Percentiles rank a stretch among this genome's conserved stretches.
phyloP scores from a whole-genome alignment of 305 asterid genomes.

The Solanum hybrid region DNA sequence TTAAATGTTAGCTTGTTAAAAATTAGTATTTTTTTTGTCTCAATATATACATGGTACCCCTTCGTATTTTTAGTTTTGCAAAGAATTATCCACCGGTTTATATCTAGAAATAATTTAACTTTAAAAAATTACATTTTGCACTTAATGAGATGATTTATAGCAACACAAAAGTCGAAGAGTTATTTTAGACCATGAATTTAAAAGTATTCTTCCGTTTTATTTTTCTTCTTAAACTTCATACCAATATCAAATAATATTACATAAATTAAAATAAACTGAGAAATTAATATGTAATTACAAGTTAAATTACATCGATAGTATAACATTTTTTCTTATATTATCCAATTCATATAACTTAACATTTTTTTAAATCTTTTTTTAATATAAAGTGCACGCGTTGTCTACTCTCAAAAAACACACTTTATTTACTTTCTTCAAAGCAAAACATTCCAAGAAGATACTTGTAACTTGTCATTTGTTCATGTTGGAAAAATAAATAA shows the following conservation, averaged over 20 bases:
- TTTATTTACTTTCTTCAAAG: constrained; percentile 2
- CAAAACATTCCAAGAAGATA: constrained; percentile 19
- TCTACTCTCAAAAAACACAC: constrained; percentile 2
- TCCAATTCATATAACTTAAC: not conserved
- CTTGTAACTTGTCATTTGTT: not conserved
- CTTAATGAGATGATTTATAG: not conserved
- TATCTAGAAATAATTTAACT: not conserved
- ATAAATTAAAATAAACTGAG: not conserved
- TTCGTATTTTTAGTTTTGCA: not conserved
- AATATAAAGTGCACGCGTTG: constrained; percentile 21
- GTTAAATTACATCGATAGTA: not conserved
- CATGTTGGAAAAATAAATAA: not conserved
- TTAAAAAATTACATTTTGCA: not conserved
- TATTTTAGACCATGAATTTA: not conserved
- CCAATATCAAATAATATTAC: not conserved
- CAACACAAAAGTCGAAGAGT: not conserved
- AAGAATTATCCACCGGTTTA: not conserved
- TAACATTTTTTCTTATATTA: not conserved
- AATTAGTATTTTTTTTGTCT: not conserved
- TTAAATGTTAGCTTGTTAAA: not conserved
- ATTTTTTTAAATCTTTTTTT: not conserved
- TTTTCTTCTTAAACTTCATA: not conserved
- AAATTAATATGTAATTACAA: not conserved
- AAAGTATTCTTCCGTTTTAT: not conserved
- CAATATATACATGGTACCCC: not conserved